A percentile compares a stretch with the other conserved stretches of the same genome.
These are phyloP conservation scores for Clitocybe nebularis DNA, from an alignment of 1,284 basidiomycete genomes.

Conservation along the genomic window DNA sequence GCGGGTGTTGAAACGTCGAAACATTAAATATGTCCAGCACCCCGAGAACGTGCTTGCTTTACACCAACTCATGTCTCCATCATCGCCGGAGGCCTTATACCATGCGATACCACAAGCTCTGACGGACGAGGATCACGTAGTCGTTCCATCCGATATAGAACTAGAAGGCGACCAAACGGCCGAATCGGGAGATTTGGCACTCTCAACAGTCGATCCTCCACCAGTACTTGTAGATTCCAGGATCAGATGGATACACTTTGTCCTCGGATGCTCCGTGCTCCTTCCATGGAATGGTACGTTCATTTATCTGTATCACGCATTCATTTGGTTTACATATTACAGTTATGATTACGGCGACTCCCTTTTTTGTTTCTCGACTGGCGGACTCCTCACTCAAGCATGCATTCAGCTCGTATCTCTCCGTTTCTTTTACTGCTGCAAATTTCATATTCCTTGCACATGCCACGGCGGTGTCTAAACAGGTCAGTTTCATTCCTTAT, in stretches of 20 bases:
- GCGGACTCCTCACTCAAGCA: slow-evolving; percentile 48
- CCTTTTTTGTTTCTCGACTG: slow-evolving; percentile 69
- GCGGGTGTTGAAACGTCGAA: too few relatives aligned
- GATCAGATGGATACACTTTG: slow-evolving; percentile 60
- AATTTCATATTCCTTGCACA: slow-evolving; percentile 69
- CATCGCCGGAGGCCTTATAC: slow-evolving; percentile 33
- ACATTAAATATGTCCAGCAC: too few relatives aligned
- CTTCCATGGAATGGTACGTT: slow-evolving; percentile 77
- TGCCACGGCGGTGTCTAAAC: slow-evolving; percentile 64
- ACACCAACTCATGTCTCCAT: too few relatives aligned
- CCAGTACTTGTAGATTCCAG: slow-evolving; percentile 34
- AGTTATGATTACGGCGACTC: slow-evolving; percentile 75
- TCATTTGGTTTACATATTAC: slow-evolving; percentile 5
- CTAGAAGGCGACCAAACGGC: slow-evolving; percentile 30
- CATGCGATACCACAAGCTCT: slow-evolving; percentile 33
- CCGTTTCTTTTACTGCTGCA: slow-evolving; percentile 57
- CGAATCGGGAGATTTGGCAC: slow-evolving; percentile 15
- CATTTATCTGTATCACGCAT: slow-evolving; percentile 1
- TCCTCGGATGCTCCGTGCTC: slow-evolving; percentile 69
- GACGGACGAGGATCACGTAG: slow-evolving; percentile 23
- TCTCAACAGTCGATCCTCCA: slow-evolving; percentile 22
- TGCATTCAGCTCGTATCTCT: slow-evolving; percentile 69
- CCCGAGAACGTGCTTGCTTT: too few relatives aligned
- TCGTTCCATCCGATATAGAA: slow-evolving; percentile 28
- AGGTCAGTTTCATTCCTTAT: too few relatives aligned